Base-by-base conservation (phyloP, 2,329 filamentous ascomycete species). In the Cladosporium sp. region DNA sequence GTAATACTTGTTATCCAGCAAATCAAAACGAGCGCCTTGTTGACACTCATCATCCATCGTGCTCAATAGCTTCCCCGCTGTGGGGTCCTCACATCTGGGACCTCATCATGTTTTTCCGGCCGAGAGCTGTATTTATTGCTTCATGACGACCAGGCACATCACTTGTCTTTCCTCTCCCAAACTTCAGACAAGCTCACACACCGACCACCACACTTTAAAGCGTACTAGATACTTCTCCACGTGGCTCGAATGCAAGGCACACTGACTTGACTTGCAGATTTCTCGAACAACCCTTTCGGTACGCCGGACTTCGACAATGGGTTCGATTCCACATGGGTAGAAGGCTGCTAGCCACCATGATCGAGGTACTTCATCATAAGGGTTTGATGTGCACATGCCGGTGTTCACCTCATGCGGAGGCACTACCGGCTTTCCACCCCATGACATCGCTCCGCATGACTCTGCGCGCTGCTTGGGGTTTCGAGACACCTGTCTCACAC, bases 341-440 rank as follows among this genome's bases (percentile, higher is more conserved):
- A 3, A 2, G 52, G 52, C 52, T 35, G 15, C 40, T 19, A 47
- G 52, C 52, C 52, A 47, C 52, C 40, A 55, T 55, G 52, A 55
- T 55, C 52, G 47, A 55, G 52, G 52, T 55, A 55, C 52, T 55
- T 55, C 39, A 25, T 45, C 39, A 44, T 24, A 37, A 55, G 52
- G 42, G 28, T 55, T 55, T 55, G 52, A 55, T 55, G 52, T 55
- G 52, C 52, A 55, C 52, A n/a, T 55, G 52, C 52, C 52, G 52
- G 52, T 55, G 52, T 55, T 55, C 52, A 55, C 52, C 52, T 47
- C 52, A 55, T 55, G 52, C 52, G 40, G 25, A 44, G 32, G 19
- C 52, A 37, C 24, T 32, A 55, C 52, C 52, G 19, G 28, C 32
- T 40, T 47, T 47, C 52, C 52, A 55, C 40, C 52, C 52, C 40